These are phyloP conservation scores for Phalaenopsis equestris DNA, from an alignment of 106 monocot genomes.

Conservation along the genomic window DNA sequence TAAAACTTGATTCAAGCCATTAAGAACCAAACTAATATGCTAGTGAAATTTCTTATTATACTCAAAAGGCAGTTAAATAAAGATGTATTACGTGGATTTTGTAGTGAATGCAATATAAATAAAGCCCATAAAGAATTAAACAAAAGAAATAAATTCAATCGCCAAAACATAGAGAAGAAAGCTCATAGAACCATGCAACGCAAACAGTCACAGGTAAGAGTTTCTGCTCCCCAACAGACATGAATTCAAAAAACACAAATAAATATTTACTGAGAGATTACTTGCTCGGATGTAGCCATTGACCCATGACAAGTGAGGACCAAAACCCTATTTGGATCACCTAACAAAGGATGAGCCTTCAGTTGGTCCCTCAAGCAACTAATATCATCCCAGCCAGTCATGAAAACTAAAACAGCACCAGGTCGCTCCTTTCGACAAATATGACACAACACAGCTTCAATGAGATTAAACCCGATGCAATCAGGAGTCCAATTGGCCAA, in stretches of 20 bases:
- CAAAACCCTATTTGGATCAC: slow-evolving; percentile 91
- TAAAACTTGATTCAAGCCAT: neutral
- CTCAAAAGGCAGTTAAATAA: neutral
- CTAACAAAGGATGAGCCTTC: slow-evolving; percentile 91
- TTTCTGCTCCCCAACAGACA: neutral
- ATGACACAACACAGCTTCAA: slow-evolving; percentile 95
- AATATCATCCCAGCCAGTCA: slow-evolving; percentile 99
- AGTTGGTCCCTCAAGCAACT: slow-evolving; percentile 93
- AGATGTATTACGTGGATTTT: neutral
- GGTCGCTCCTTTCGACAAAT: slow-evolving; percentile 84
- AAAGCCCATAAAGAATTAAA: neutral
- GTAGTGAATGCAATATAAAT: neutral
- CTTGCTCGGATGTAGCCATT: slow-evolving; percentile 99
- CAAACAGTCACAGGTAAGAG: neutral
- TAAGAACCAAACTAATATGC: neutral
- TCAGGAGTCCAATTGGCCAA: slow-evolving; percentile 89
- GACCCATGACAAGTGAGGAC: slow-evolving; percentile 96
- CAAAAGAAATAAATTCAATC: neutral
- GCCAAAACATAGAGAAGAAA: neutral
- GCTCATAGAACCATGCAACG: neutral
- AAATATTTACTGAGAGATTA: slow-evolving; percentile 10
- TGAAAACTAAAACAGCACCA: slow-evolving; percentile 97
- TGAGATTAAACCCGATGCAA: slow-evolving; percentile 97
- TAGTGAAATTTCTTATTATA: neutral
- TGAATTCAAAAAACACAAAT: neutral